phyloP scores from a whole-genome alignment of 352 stramenopile species.

The Phytopythium chamaehyphon region DNA sequence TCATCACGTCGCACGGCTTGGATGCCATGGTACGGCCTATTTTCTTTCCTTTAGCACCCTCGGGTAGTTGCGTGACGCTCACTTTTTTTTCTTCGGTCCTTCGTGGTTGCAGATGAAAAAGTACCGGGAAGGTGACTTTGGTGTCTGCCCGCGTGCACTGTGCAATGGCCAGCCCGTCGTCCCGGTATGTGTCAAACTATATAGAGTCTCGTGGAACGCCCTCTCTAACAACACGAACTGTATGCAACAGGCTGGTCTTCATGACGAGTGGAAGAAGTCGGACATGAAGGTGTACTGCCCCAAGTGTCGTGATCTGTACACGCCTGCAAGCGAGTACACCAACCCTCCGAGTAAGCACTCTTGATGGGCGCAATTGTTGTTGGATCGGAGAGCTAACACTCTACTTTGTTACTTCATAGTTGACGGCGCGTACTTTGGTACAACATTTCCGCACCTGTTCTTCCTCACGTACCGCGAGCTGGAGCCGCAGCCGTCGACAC shows the following conservation, averaged over 20 bases:
- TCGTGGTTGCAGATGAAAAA: conserved; percentile 67
- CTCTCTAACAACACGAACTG: background rate
- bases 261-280: conserved; percentile 88
- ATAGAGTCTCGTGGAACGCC: no score
- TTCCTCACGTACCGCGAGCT: conserved; percentile 97
- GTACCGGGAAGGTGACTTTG: conserved; percentile 87
- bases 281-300: conserved; percentile 91
- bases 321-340: conserved; percentile 79
- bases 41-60: background rate
- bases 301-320: conserved; percentile 87
- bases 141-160: conserved; percentile 76
- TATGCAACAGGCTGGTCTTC: conserved; percentile 58
- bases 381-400: conserved; percentile 2
- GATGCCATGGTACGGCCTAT: conserved; percentile 71
- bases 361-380: background rate
- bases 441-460: conserved; percentile 98
- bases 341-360: conserved; percentile 67
- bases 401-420: conserved; percentile 27
- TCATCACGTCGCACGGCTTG: conserved; percentile 84
- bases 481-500: conserved; percentile 72
- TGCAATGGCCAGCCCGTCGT: conserved; percentile 84
- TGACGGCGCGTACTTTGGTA: conserved; percentile 98
- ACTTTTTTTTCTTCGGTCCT: conserved; percentile 7
- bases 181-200: no score
- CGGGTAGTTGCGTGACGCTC: background rate